Conservation (phyloP, 495 filamentous ascomycete species). For the Aspergillus campestris region DNA sequence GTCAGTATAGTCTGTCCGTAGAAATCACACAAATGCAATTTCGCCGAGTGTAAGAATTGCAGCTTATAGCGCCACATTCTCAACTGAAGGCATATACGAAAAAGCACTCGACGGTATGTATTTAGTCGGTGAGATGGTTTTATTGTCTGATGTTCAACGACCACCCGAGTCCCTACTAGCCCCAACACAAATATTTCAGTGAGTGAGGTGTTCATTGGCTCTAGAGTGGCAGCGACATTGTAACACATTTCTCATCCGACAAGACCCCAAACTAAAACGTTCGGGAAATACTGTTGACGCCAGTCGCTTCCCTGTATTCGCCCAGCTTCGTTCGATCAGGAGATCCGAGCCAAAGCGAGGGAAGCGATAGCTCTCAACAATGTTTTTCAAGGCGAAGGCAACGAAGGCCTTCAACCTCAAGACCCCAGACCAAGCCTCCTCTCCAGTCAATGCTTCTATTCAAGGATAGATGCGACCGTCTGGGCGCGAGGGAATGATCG, state of each 20-base stretch:
- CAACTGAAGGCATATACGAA: slow-evolving; percentile 45
- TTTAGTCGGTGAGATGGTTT: slow-evolving; percentile 68
- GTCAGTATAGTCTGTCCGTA: slow-evolving; percentile 67
- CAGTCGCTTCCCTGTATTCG: slow-evolving; percentile 21
- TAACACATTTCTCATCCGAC: slow-evolving; percentile 54
- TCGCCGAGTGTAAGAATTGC: slow-evolving; percentile 84
- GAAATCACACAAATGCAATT: slow-evolving; percentile 51
- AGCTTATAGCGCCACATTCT: slow-evolving; percentile 82
- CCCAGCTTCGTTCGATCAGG: slow-evolving; percentile 7
- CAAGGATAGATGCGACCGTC: slow-evolving; percentile 18
- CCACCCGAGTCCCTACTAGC: slow-evolving; percentile 4
- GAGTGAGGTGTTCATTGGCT: neutral
- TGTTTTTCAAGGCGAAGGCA: slow-evolving; percentile 75
- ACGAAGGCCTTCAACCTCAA: slow-evolving; percentile 62
- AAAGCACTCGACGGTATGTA: slow-evolving; percentile 66
- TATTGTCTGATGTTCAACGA: slow-evolving; percentile 6
- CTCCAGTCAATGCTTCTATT: slow-evolving; percentile 36
- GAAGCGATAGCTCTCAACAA: slow-evolving; percentile 51
- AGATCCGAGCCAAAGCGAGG: slow-evolving; percentile 3
- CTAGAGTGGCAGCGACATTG: no score
- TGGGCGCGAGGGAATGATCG: slow-evolving; percentile 39
- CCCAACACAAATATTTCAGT: slow-evolving; percentile 29
- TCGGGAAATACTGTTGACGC: slow-evolving; percentile 49
- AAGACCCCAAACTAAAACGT: slow-evolving; percentile 62
- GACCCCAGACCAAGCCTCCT: slow-evolving; percentile 55